phyloP scores from a whole-genome alignment of 2,329 filamentous ascomycete genomes.

The Ascochyta fabae region DNA sequence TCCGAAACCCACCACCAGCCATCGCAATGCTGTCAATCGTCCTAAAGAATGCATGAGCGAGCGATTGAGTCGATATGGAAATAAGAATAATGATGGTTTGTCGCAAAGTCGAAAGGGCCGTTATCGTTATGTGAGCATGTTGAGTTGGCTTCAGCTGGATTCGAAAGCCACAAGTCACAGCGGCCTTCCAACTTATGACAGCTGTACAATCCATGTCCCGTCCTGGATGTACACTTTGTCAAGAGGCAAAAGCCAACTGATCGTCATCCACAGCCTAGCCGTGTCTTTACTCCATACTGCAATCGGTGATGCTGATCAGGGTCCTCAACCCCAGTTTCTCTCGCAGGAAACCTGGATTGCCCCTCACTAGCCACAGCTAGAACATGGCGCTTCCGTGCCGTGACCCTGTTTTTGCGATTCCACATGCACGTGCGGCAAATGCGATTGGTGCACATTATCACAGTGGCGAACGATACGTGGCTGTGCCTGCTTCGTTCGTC shows the following conservation, averaged over 20 bases:
- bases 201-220: conserved; percentile 20
- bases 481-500: conserved; percentile 8
- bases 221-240: conserved; percentile 20
- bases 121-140: conserved; percentile 24
- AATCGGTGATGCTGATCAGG: conserved; percentile 33
- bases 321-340: conserved; percentile 24
- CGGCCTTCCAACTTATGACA: conserved; percentile 18
- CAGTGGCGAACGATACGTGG: conserved; percentile 14
- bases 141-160: conserved; percentile 10
- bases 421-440: conserved; percentile 6
- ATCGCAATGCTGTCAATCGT: conserved; percentile 19
- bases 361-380: conserved; percentile 40
- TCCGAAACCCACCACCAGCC: conserved; percentile 18
- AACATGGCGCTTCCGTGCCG: conserved; percentile 23
- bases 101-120: conserved; percentile 13
- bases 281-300: conserved; percentile 21
- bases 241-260: conserved; percentile 31
- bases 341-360: conserved; percentile 19
- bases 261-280: conserved; percentile 31
- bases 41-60: conserved; percentile 36
- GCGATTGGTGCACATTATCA: conserved; percentile 1
- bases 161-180: conserved; percentile 11
- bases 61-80: conserved; percentile 3
- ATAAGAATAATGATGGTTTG: conserved; percentile 9
- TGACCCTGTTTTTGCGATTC: conserved; percentile 7